These are phyloP conservation scores for Cystobasidiaceae sp. DNA, from an alignment of 1,284 basidiomycete species.

Conservation along the genomic window DNA sequence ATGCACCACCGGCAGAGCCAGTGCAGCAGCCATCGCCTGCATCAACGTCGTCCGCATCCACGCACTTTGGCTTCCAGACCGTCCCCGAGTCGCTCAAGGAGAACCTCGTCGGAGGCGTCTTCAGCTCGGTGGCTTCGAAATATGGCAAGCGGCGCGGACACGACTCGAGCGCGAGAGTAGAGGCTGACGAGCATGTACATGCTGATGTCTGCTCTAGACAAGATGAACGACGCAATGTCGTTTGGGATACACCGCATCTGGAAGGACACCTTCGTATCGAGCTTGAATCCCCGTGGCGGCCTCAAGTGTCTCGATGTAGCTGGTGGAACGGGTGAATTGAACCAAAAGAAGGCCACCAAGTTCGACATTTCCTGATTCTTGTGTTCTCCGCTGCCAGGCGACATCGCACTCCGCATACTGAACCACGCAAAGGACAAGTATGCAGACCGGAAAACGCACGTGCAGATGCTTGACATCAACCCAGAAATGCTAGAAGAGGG, in stretches of 20 bases:
- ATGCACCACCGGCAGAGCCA: not conserved
- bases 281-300: constrained; percentile 62
- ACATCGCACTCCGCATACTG: constrained; percentile 90
- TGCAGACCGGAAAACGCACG: constrained; percentile 77
- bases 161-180: not conserved
- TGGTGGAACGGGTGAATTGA: constrained; percentile 95
- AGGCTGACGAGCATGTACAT: not conserved
- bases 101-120: constrained; percentile 71
- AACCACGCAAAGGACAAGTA: constrained; percentile 86
- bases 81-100: constrained; percentile 51
- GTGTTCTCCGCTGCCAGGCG: constrained; percentile 56
- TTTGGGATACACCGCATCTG: constrained; percentile 92
- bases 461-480: constrained; percentile 94
- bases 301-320: constrained; percentile 84
- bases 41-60: constrained; percentile 30
- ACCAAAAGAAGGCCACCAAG: constrained; percentile 77
- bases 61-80: constrained; percentile 51
- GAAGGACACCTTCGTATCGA: constrained; percentile 88
- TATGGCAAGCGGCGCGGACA: constrained; percentile 57
- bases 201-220: not conserved
- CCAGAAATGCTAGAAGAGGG: constrained; percentile 92
- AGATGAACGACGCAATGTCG: constrained; percentile 86
- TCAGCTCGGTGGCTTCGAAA: constrained; percentile 89
- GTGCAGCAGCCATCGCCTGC: not conserved
- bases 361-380: not conserved